A percentile compares a stretch with the other conserved stretches of the same genome.
Evolutionary conservation across 306 rosid genomes (phyloP).

Genomic region (Pueraria montana): DNA sequence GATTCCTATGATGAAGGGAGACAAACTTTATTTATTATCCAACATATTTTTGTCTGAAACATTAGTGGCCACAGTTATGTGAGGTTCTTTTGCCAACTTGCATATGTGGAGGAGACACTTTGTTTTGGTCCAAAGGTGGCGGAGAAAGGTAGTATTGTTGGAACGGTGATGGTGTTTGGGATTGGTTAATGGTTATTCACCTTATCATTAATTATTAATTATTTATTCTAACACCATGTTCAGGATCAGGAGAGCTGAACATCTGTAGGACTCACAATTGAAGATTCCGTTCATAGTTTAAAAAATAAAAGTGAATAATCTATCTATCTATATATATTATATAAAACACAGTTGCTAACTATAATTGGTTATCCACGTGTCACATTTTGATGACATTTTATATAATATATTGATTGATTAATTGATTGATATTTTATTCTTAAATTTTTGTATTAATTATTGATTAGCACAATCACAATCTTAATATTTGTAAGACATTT

Average conservation of each 20-base stretch:
- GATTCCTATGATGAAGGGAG: neutral
- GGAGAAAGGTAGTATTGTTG: neutral
- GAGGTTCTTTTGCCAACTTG: neutral
- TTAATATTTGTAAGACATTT: too few species aligned
- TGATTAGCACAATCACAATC: too few species aligned
- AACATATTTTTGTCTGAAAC: neutral
- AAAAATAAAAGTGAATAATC: neutral
- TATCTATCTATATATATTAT: too few species aligned
- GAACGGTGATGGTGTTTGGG: neutral
- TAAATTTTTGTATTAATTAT: too few species aligned
- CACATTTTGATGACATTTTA: too few species aligned
- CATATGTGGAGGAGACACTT: neutral
- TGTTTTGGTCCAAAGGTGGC: neutral
- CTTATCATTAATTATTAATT: neutral
- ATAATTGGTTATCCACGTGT: too few species aligned
- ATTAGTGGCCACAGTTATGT: neutral
- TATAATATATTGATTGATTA: too few species aligned
- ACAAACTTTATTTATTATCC: constrained; percentile 6
- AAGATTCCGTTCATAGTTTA: neutral
- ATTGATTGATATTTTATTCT: too few species aligned
- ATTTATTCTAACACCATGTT: neutral
- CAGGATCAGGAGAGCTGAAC: neutral
- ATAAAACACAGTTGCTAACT: too few species aligned
- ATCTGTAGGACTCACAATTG: neutral
- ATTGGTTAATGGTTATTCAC: neutral